A percentile compares a stretch with the other conserved stretches of the same genome.
Evolutionary conservation across 106 monocot genomes (phyloP).

Genomic region (Platanthera guangdongensis): DNA sequence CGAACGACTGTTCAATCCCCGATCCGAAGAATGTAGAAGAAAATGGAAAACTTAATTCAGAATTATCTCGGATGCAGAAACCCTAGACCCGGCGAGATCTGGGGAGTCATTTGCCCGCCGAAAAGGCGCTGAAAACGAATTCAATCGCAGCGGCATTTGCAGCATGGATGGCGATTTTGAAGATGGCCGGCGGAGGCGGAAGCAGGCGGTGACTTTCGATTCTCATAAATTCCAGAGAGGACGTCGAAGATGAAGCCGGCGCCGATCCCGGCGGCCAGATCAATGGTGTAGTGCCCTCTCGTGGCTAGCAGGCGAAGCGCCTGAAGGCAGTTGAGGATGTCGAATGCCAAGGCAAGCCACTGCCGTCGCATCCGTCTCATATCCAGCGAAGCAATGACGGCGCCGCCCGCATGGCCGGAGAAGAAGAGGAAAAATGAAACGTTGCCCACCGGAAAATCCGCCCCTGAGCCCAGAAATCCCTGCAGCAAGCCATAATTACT

Average conservation of each 20-base stretch:
- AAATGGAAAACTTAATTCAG: too few species aligned
- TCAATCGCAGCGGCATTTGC: not conserved
- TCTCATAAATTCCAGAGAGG: slow-evolving; percentile 53
- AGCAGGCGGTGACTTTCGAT: not conserved
- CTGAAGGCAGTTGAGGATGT: slow-evolving; percentile 64
- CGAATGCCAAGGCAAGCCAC: slow-evolving; percentile 46
- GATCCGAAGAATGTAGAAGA: too few species aligned
- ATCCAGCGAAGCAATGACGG: slow-evolving; percentile 79
- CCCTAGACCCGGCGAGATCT: too few species aligned
- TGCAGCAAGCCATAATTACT: not conserved
- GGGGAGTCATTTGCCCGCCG: too few species aligned
- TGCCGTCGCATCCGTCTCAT: slow-evolving; percentile 58
- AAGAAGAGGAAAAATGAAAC: slow-evolving; percentile 98
- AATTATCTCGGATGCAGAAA: too few species aligned
- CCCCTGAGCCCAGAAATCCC: slow-evolving; percentile 75
- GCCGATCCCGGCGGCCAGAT: slow-evolving; percentile 66
- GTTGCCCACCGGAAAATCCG: slow-evolving; percentile 92
- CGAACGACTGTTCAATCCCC: too few species aligned
- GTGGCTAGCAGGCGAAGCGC: slow-evolving; percentile 64
- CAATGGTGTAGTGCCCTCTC: slow-evolving; percentile 94
- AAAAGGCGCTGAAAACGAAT: too few species aligned
- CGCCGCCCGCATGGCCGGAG: slow-evolving; percentile 88
- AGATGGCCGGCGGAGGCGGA: not conserved
- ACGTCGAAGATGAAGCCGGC: slow-evolving; percentile 73
- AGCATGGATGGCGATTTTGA: not conserved